These are phyloP conservation scores for Meredithiella fracta DNA, from an alignment of 2,329 filamentous ascomycete species.

Conservation along the genomic window DNA sequence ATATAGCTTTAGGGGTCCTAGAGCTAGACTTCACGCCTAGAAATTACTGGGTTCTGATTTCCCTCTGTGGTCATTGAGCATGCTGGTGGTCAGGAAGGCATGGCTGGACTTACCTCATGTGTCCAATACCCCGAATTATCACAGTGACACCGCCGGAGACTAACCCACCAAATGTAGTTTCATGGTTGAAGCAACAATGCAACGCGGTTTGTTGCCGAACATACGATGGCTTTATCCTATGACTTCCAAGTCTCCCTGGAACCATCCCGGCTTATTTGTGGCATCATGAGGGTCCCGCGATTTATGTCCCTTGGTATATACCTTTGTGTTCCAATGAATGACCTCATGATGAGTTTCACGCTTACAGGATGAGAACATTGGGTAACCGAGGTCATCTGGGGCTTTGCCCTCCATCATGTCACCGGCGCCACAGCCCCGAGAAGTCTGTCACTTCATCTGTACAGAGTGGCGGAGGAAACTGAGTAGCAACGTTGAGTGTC, in stretches of 20 bases:
- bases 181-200: not conserved
- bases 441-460: not conserved
- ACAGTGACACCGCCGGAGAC: not conserved
- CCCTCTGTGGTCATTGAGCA: no score
- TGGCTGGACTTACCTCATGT: not conserved
- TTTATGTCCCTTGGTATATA: no score
- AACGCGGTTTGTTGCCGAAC: not conserved
- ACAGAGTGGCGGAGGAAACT: no score
- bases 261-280: not conserved
- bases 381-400: not conserved
- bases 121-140: not conserved
- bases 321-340: not conserved
- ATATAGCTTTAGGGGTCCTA: not conserved
- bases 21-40: no score
- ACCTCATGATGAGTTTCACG: not conserved
- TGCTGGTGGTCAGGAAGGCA: not conserved
- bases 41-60: no score
- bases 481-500: no score
- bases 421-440: not conserved
- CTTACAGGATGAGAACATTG: not conserved
- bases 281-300: not conserved
- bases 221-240: not conserved
- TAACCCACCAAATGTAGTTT: not conserved
- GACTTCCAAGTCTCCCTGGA: not conserved
- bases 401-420: not conserved